These are phyloP conservation scores for Themeda triandra DNA, from an alignment of 176 grass and related monocot species.

Conservation along the genomic window DNA sequence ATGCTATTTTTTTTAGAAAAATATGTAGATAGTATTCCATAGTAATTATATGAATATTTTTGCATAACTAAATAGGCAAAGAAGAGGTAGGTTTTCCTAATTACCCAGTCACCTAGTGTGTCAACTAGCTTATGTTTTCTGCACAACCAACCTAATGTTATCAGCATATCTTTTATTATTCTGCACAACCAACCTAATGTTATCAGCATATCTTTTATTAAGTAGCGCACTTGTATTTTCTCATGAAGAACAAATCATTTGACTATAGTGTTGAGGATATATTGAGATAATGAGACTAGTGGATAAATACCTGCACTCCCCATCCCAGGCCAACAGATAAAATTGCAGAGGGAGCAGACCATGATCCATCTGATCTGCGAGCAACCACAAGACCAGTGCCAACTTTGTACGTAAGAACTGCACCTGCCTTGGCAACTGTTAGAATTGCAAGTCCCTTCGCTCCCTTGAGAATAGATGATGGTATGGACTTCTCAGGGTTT, in stretches of 20 bases:
- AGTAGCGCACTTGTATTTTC: neutral
- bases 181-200: neutral
- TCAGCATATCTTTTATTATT: neutral
- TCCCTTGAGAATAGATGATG: conserved; percentile 76
- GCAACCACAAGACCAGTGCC: conserved; percentile 89
- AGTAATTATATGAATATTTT: neutral
- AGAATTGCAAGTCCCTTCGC: conserved; percentile 89
- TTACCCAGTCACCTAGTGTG: neutral
- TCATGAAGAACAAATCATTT: neutral
- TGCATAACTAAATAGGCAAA: neutral
- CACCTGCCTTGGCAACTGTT: conserved; percentile 79
- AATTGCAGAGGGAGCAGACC: conserved; percentile 95
- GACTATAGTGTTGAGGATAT: neutral
- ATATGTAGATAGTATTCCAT: neutral
- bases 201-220: neutral
- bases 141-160: neutral
- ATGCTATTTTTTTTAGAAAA: neutral
- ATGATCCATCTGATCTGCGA: conserved; percentile 79
- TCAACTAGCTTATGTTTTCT: neutral
- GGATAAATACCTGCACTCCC: conserved; percentile 75
- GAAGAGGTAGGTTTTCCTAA: neutral
- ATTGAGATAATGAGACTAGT: conserved; percentile 16
- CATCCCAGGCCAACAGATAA: conserved; percentile 90
- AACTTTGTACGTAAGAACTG: conserved; percentile 87
- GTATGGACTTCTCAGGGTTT: conserved; percentile 88